phyloP scores from a whole-genome alignment of 2,329 filamentous ascomycete genomes.

The Magnaporthiopsis rhizophila region DNA sequence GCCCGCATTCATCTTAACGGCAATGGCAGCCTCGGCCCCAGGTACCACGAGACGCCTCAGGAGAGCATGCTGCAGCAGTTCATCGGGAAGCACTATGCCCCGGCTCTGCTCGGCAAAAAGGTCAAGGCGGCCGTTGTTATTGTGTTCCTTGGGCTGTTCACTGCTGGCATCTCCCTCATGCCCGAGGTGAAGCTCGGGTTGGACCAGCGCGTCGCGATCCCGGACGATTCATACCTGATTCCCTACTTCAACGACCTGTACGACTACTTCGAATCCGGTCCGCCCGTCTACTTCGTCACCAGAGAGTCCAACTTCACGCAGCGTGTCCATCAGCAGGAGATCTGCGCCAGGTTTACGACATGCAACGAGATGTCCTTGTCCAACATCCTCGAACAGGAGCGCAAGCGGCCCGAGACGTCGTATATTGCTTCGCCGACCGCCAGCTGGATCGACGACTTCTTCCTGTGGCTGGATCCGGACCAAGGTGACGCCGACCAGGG shows the following conservation, averaged over 20 bases:
- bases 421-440: slow-evolving; percentile 84
- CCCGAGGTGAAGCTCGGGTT: slow-evolving; percentile 80
- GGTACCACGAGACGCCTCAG: slow-evolving; percentile 67
- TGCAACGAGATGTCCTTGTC: slow-evolving; percentile 78
- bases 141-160: slow-evolving; percentile 80
- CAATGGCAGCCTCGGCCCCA: slow-evolving; percentile 47
- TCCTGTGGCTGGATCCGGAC: slow-evolving; percentile 89
- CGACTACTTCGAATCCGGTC: slow-evolving; percentile 81
- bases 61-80: slow-evolving; percentile 80
- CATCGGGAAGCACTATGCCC: slow-evolving; percentile 85
- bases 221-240: slow-evolving; percentile 89
- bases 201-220: slow-evolving; percentile 90
- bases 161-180: slow-evolving; percentile 74
- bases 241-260: slow-evolving; percentile 96
- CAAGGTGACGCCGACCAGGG: slow-evolving; percentile 26
- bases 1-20: slow-evolving; percentile 59
- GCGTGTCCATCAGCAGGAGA: slow-evolving; percentile 67
- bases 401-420: slow-evolving; percentile 79
- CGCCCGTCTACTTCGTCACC: slow-evolving; percentile 94
- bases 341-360: slow-evolving; percentile 86
- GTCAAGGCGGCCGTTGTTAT: slow-evolving; percentile 70
- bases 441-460: slow-evolving; percentile 95
- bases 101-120: slow-evolving; percentile 69
- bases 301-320: slow-evolving; percentile 71
- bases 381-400: slow-evolving; percentile 88